Evolutionary conservation across 768 basidiomycete species (phyloP).

Genomic region (Amyloporia xantha): DNA sequence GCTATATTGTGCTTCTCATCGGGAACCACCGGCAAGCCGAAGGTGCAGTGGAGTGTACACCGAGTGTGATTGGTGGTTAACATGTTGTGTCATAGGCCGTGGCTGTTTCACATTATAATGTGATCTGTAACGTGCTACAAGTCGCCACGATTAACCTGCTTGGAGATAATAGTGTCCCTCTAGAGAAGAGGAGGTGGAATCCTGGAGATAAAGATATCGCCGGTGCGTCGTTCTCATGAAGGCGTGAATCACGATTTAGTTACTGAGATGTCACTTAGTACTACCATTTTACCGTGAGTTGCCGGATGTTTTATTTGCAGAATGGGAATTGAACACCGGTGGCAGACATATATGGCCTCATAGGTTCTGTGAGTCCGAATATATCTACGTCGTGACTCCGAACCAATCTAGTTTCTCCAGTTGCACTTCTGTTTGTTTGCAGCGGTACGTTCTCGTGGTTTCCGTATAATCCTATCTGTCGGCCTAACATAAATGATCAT

Average conservation of each 20-base stretch:
- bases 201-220: neutral
- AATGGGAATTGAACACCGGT: no score
- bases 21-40: conserved; percentile 16
- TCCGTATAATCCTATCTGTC: no score
- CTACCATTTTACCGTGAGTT: conserved; percentile 13
- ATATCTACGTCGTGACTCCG: neutral
- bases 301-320: no score
- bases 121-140: conserved; percentile 25
- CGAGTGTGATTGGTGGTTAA: conserved; percentile 51
- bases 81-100: conserved; percentile 29
- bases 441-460: conserved; percentile 6
- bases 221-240: neutral
- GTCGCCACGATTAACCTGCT: conserved; percentile 2
- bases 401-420: neutral
- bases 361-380: conserved; percentile 1
- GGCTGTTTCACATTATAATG: conserved; percentile 28
- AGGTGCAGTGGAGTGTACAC: conserved; percentile 2
- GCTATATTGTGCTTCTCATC: conserved; percentile 17
- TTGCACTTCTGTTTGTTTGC: conserved; percentile 13
- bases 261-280: conserved; percentile 1
- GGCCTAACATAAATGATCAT: neutral
- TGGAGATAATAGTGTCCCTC: neutral
- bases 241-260: neutral
- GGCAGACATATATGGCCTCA: conserved; percentile 6
- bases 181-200: neutral